Base-by-base conservation (phyloP, 805 yeast genomes). In the Starmerella cellae region DNA sequence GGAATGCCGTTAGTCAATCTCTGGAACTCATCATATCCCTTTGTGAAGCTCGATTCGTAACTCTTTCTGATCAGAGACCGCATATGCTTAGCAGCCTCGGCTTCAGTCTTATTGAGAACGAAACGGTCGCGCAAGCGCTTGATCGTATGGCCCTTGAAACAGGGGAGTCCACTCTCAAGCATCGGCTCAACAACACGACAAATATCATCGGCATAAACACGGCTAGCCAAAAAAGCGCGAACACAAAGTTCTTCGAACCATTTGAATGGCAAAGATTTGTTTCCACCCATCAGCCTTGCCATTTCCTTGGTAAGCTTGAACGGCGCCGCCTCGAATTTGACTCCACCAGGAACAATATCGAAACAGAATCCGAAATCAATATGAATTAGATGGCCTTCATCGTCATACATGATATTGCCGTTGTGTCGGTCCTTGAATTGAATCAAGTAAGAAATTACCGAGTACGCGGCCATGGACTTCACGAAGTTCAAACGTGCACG, bases 341-440 rank as follows among this genome's bases (percentile, higher is more conserved):
- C 96, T 28, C 98, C 98, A 51, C 99, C 99, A 9, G 99, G 99
- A 27, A 83, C 96, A 60, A 91, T 91, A 64, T 91, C 99, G 60
- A 91, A 93, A 55, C 95, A 87, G 70, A 91, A 91, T 3, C 99
- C 99, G 65, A 91, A 91, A 64, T 91, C 99, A 61, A 93, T 83
- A 62, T 91, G 99, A 48, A 93, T 66, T 47, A 93, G 75, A 59
- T 91, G 95, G 4, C 99, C 98, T 46, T 88, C 94, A 45, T 79
- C 77, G 57, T 91, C 98, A 31, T 88, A 67, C 98, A 91, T 88
- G 45, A 91, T 87, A 60, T 91, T 91, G 56, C 98, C 98, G 58
- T 88, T 88, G 58, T 88, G 98, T 52, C 98, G 74, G 61, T 91
- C 98, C 59, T 91, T 91, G 46, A 91, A 82, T 63, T 88, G 97